Conservation (phyloP, 768 basidiomycete species). For the Gymnopilus junonius region DNA sequence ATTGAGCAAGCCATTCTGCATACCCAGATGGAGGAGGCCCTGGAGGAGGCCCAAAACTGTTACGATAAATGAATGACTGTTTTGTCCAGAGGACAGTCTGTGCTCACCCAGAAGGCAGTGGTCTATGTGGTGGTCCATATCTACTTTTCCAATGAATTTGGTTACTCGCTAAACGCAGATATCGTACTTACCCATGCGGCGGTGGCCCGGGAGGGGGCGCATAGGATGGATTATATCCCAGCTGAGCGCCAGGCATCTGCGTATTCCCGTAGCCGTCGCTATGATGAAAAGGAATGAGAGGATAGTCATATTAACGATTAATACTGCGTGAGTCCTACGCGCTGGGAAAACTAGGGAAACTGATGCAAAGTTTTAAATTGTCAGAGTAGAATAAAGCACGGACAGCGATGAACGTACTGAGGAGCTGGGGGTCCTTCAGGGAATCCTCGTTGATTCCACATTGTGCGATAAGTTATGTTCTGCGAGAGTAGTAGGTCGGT, state of each 20-base stretch:
- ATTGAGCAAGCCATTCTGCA: not conserved
- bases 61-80: not conserved
- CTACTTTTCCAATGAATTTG: conserved; percentile 11
- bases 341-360: conserved; percentile 35
- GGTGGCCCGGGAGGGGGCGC: conserved; percentile 31
- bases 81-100: not conserved
- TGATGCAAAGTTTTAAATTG: conserved; percentile 7
- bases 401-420: conserved; percentile 10
- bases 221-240: conserved; percentile 45
- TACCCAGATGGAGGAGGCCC: not conserved
- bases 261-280: conserved; percentile 19
- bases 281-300: not conserved
- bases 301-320: not conserved
- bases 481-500: not conserved
- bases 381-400: not conserved
- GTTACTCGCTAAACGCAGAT: not conserved
- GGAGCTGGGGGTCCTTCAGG: conserved; percentile 25
- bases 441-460: conserved; percentile 36
- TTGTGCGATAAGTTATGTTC: not conserved
- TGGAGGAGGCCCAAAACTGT: conserved; percentile 5
- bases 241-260: conserved; percentile 22
- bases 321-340: conserved; percentile 17
- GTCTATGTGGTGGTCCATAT: conserved; percentile 27
- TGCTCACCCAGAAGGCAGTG: conserved; percentile 13
- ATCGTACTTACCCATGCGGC: conserved; percentile 9